phyloP scores from a whole-genome alignment of 164 flowering plant species.

The Saururus chinensis region DNA sequence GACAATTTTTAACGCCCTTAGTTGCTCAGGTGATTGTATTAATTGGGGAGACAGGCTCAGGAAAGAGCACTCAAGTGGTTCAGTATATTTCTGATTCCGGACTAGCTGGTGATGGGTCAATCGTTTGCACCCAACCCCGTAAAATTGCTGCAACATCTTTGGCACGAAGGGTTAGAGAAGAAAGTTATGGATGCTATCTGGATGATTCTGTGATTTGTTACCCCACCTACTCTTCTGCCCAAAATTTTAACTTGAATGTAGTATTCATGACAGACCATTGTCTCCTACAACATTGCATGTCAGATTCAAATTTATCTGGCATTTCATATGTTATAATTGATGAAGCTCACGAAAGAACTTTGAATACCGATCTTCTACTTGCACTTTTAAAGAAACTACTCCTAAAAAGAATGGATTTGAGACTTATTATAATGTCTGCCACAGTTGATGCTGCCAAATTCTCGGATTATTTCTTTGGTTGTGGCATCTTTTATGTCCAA shows the following conservation, averaged over 20 bases:
- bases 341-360: constrained; percentile 98
- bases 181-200: constrained; percentile 62
- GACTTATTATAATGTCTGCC: constrained; percentile 96
- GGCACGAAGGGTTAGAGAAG: constrained; percentile 75
- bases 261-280: constrained; percentile 83
- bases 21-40: constrained; percentile 51
- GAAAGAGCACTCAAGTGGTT: constrained; percentile 93
- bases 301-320: constrained; percentile 42
- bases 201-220: constrained; percentile 36
- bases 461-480: constrained; percentile 66
- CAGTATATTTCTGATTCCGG: constrained; percentile 90
- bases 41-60: constrained; percentile 97
- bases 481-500: constrained; percentile 43
- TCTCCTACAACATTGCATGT: constrained; percentile 78
- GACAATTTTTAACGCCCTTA: not conserved
- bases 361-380: constrained; percentile 89
- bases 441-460: constrained; percentile 85
- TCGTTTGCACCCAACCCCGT: constrained; percentile 91
- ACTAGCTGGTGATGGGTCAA: constrained; percentile 32
- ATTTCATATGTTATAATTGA: constrained; percentile 80
- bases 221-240: constrained; percentile 46
- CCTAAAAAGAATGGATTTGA: constrained; percentile 40
- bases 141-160: constrained; percentile 86
- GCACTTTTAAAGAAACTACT: constrained; percentile 63
- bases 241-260: constrained; percentile 34